These are phyloP conservation scores for Hymenoscyphus scutula DNA, from an alignment of 2,329 filamentous ascomycete species.

Conservation along the genomic window DNA sequence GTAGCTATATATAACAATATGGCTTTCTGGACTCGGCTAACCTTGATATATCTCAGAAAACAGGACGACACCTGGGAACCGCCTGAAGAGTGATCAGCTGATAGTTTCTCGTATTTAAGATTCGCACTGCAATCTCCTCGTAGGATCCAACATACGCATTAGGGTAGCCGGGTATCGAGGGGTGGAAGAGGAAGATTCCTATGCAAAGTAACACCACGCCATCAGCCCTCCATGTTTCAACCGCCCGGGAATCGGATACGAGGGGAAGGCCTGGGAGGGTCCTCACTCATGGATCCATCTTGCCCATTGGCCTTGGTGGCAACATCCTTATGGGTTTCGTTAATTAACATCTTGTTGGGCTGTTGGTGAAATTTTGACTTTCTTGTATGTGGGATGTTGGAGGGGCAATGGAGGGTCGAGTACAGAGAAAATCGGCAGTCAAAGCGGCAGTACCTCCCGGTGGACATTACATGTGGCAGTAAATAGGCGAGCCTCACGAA, in stretches of 20 bases:
- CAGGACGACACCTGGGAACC: conserved; percentile 81
- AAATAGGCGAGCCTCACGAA: too few relatives aligned
- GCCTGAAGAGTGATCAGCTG: conserved; percentile 40
- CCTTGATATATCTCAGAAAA: conserved; percentile 98
- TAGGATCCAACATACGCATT: conserved; percentile 60
- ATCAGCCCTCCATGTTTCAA: conserved; percentile 1
- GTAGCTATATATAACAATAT: not conserved
- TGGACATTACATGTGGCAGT: too few relatives aligned
- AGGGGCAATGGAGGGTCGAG: too few relatives aligned
- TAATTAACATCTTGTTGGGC: conserved; percentile 51
- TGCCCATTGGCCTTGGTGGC: conserved; percentile 56
- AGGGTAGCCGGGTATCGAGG: conserved; percentile 78
- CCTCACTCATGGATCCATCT: conserved; percentile 50
- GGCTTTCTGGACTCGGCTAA: conserved; percentile 37
- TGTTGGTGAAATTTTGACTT: not conserved
- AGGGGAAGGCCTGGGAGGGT: conserved; percentile 6
- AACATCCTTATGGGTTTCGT: conserved; percentile 58
- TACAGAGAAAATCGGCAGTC: too few relatives aligned
- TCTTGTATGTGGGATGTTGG: too few relatives aligned
- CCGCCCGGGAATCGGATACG: conserved; percentile 2
- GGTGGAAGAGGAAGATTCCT: conserved; percentile 91
- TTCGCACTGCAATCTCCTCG: not conserved
- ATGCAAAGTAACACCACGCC: conserved; percentile 13
- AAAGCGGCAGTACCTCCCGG: too few relatives aligned
- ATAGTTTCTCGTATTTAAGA: not conserved